Evolutionary conservation across 2,329 filamentous ascomycete species (phyloP).

Genomic region (Cordyceps cicadae): DNA sequence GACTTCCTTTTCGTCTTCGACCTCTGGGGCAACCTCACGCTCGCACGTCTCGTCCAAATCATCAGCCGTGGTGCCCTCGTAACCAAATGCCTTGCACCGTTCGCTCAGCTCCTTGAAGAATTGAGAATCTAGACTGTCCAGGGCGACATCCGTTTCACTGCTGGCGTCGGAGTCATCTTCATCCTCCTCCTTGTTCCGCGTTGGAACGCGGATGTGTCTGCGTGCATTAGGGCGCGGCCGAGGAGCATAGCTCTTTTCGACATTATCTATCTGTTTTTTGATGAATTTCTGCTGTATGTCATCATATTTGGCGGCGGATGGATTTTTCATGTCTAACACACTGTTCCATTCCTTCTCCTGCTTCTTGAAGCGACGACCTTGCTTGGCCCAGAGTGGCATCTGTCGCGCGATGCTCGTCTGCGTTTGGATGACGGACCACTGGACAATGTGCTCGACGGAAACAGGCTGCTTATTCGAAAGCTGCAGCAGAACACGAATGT

Average conservation of each 20-base stretch:
- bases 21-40: constrained; percentile 56
- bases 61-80: background rate
- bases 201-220: background rate
- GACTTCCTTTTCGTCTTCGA: constrained; percentile 50
- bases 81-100: background rate
- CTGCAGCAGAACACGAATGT: constrained; percentile 32
- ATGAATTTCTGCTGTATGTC: background rate
- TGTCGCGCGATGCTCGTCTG: constrained; percentile 37
- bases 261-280: background rate
- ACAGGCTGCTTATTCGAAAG: constrained; percentile 23
- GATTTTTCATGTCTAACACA: background rate
- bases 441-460: constrained; percentile 43
- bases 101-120: background rate
- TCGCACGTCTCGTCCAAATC: constrained; percentile 59
- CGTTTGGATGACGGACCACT: constrained; percentile 52
- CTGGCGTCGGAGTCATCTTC: background rate
- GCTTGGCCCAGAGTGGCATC: constrained; percentile 52
- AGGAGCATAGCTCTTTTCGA: constrained; percentile 1
- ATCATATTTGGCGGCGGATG: background rate
- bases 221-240: background rate
- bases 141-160: too few species aligned
- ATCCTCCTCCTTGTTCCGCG: background rate
- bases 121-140: background rate
- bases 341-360: constrained; percentile 30
- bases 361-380: constrained; percentile 43